Base-by-base conservation (phyloP, 1,284 basidiomycete genomes). In the Prillingera fragicola region DNA sequence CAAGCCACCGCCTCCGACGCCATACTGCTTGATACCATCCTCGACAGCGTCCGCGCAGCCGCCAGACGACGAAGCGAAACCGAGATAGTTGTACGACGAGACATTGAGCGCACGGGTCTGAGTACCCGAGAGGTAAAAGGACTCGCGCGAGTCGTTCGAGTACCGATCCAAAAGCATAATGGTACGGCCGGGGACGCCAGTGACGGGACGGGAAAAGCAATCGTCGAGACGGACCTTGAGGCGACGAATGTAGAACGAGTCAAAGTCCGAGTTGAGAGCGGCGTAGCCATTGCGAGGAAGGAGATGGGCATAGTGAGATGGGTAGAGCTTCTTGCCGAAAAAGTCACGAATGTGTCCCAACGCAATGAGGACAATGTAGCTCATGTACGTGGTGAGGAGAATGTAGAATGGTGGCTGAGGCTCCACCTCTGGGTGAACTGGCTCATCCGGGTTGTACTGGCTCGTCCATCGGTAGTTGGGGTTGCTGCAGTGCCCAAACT, bases 61-160 rank as follows among this genome's bases (percentile, higher is more conserved):
- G 22, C 95, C 94, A 13, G 82, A 80, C 21, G 85, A 87, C 69
- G 96, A 90, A 1, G 94, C 94, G 63, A 98, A 99, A 5, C 95
- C 94, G 59, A 99, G 87, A 67, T 99, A 99, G 74, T 99, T 99
- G 78, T 99, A 98, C 5, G 91, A 96, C 8, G 90, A 94, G 57
- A 97, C 84, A 71, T 99, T 99, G 60, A 99, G 82, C 0, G 84
- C 86, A 45, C 91, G 87, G 2, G 89, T 92, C 31, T 79, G 80
- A 0, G 76, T 79, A 51, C 91, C 94, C 1, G 87, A 85, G 55
- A 85, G 76, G 32, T 82, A 71, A 61, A 90, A 86, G 7, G 83
- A 84, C 62, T 80, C 76, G 73, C 89, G 87, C 74, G 84, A 83
- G 71, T 97, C 86, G 40, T 80, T 73, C 3, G 88, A 86, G 53